Base-by-base conservation (phyloP, 495 filamentous ascomycete genomes). In the Neurospora tetrasperma region DNA sequence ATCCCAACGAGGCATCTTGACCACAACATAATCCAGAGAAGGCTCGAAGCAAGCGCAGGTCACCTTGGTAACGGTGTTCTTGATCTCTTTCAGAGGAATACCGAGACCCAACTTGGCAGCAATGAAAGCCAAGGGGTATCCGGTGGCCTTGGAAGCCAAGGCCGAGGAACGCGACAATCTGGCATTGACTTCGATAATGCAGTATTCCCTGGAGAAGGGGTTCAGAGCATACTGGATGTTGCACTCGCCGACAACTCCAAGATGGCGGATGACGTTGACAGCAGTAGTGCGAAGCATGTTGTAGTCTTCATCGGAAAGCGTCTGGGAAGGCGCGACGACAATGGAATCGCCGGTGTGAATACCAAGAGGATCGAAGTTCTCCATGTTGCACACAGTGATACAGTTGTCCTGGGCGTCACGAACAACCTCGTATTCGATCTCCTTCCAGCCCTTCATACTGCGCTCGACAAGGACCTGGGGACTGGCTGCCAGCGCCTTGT, bases 371-470 rank as follows among this genome's bases (percentile, higher is more conserved):
- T 99, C 96, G 76, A 99, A 98, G 82, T 99, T 99, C 83, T 99
- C 96, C 96, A 99, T 99, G 85, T 99, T 99, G 84, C 96, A 99
- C 74, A 99, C 96, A 8, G 96, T 99, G 81, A 99, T 98, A 83
- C 96, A 99, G 87, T 99, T 99, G 84, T 99, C 94, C 73, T 92
- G 89, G 54, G 90, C 92, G 87, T 99, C 96, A 74, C 96, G 92
- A 43, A 99, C 96, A 69, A 99, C 96, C 75, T 99, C 96, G 82
- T 99, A 99, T 79, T 99, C 96, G 71, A 98, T 94, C 81, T 99
- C 96, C 83, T 99, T 99, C 96, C 96, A 99, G 68, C 96, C 96
- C 83, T 99, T 99, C 96, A 99, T 99, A 83, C 93, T 97, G 80
- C 92, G 89, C 84, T 99, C 96, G 74, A 99, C 94, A 42, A 99